Percentiles rank a stretch among this genome's conserved stretches.
phyloP scores from a whole-genome alignment of 345 rosid genomes.

The Brassica juncea region DNA sequence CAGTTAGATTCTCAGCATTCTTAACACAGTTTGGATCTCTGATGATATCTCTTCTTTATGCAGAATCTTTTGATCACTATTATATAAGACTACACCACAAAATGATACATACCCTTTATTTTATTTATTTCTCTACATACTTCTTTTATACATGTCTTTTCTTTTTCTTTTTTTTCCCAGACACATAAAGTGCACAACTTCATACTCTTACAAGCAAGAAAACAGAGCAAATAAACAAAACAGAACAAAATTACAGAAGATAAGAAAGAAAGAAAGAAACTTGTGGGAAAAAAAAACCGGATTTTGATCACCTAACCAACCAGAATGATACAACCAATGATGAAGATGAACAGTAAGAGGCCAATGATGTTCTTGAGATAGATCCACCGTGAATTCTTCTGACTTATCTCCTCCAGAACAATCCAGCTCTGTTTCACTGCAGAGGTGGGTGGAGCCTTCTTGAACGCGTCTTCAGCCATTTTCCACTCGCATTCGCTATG shows the following conservation, averaged over 20 bases:
- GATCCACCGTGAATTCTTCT: conserved; percentile 10
- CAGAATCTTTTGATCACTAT: neutral
- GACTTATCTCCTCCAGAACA: conserved; percentile 13
- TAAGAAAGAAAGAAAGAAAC: neutral
- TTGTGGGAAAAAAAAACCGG: conserved; percentile 8
- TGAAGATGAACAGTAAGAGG: conserved; percentile 20
- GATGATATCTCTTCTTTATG: no score
- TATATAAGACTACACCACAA: neutral
- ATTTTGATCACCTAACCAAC: conserved; percentile 15
- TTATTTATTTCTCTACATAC: neutral
- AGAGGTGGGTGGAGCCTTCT: neutral
- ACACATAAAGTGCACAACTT: no score
- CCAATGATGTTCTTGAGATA: conserved; percentile 34
- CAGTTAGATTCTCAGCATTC: conserved; percentile 44
- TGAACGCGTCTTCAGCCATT: conserved; percentile 19
- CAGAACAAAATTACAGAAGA: neutral
- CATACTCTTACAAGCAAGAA: neutral
- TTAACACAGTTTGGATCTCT: conserved; percentile 13
- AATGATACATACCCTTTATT: neutral
- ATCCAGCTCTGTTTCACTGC: conserved; percentile 25
- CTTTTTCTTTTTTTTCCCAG: neutral
- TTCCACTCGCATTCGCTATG: conserved; percentile 19
- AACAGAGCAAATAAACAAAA: conserved; percentile 4
- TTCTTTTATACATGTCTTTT: neutral
- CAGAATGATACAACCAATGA: conserved; percentile 27